Percentiles rank a stretch among this genome's conserved stretches.
phyloP scores from a whole-genome alignment of 345 rosid genomes.

The Erysimum cheiranthoides region DNA sequence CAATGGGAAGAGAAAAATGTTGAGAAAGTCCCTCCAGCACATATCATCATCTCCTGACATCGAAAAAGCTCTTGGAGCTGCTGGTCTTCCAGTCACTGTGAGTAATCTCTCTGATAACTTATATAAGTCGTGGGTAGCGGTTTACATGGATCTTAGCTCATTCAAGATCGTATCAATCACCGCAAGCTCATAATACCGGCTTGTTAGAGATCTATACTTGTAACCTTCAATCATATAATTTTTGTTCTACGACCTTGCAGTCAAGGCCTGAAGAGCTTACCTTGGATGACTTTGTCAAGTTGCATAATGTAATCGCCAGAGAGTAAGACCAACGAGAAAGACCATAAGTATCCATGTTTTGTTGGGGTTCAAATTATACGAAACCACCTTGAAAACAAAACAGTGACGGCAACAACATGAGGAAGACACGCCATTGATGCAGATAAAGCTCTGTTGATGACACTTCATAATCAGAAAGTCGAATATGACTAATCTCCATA shows the following conservation, averaged over 20 bases:
- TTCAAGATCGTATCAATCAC: not conserved
- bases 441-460: conserved; percentile 21
- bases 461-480: not conserved
- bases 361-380: conserved; percentile 15
- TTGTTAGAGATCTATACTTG: not conserved
- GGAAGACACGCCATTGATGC: conserved; percentile 2
- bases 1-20: conserved; percentile 86
- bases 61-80: conserved; percentile 67
- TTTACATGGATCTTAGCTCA: not conserved
- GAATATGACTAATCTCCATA: not conserved
- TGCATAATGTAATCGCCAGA: conserved; percentile 66
- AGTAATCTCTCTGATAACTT: conserved; percentile 38
- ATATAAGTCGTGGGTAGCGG: not conserved
- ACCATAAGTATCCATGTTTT: conserved; percentile 17
- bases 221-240: not conserved
- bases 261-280: conserved; percentile 97
- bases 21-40: conserved; percentile 85
- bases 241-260: conserved; percentile 50
- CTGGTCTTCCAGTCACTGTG: conserved; percentile 73
- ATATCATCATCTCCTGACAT: conserved; percentile 65
- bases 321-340: conserved; percentile 28
- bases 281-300: conserved; percentile 77
- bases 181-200: not conserved
- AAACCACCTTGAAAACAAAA: conserved; percentile 4
- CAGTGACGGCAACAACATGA: conserved; percentile 11